phyloP scores from a whole-genome alignment of 352 stramenopile genomes.

The Globisporangium abappressorium region DNA sequence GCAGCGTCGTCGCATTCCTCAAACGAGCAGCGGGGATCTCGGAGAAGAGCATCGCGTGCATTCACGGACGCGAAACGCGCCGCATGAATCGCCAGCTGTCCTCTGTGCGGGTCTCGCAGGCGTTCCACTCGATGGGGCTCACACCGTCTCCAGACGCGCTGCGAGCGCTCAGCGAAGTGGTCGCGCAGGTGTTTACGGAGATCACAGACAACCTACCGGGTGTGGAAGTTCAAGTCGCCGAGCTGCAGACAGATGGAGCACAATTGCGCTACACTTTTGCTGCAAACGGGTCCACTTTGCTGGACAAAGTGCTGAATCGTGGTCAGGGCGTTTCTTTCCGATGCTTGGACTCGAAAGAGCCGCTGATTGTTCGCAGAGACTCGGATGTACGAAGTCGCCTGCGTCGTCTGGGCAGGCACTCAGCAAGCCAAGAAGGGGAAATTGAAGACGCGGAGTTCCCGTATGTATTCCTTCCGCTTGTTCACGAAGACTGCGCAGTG shows the following conservation, averaged over 20 bases:
- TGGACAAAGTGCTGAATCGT: conserved; percentile 32
- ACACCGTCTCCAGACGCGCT: conserved; percentile 55
- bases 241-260: conserved; percentile 42
- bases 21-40: conserved; percentile 34
- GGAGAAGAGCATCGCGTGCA: conserved; percentile 38
- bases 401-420: conserved; percentile 21
- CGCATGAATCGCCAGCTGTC: conserved; percentile 28
- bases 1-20: conserved; percentile 25
- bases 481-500: conserved; percentile 60
- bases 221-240: conserved; percentile 50
- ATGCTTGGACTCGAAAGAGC: conserved; percentile 41
- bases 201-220: conserved; percentile 49
- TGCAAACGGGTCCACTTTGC: conserved; percentile 32
- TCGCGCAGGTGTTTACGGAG: conserved; percentile 39
- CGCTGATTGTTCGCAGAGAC: conserved; percentile 33
- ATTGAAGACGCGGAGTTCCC: conserved; percentile 27
- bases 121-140: conserved; percentile 39
- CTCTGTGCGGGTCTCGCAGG: conserved; percentile 18
- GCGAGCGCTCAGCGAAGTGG: conserved; percentile 39
- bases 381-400: conserved; percentile 36
- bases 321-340: conserved; percentile 54
- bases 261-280: conserved; percentile 57
- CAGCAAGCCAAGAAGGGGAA: background rate
- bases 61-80: conserved; percentile 50
- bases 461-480: conserved; percentile 60